Conservation (phyloP, 257 asterid genomes). For the Plantago ovata region DNA sequence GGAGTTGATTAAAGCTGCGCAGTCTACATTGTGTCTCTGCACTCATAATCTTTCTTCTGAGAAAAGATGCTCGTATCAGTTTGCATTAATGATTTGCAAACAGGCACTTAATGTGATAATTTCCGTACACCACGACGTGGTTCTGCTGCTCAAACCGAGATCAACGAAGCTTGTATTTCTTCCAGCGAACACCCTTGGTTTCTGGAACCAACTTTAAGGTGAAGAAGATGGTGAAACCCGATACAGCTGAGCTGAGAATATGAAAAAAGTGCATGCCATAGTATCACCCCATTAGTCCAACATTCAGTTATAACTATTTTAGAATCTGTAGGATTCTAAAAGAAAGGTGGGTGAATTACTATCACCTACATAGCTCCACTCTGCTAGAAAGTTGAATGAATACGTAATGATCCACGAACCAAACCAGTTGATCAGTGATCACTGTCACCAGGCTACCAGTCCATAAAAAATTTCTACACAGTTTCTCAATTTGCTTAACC, state of each 20-base stretch:
- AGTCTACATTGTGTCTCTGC: no score
- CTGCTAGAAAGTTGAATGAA: slow-evolving; percentile 63
- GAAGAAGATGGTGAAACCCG: slow-evolving; percentile 61
- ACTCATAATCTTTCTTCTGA: no score
- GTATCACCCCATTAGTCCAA: not conserved
- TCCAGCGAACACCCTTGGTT: slow-evolving; percentile 74
- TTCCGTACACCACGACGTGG: not conserved
- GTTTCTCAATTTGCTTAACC: no score
- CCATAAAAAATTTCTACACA: no score
- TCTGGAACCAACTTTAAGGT: slow-evolving; percentile 66
- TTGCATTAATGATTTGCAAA: no score
- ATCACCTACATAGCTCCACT: slow-evolving; percentile 80
- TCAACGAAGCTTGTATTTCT: slow-evolving; percentile 74
- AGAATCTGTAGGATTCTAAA: not conserved
- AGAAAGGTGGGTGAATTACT: not conserved
- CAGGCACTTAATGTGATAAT: not conserved
- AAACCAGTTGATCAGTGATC: slow-evolving; percentile 72
- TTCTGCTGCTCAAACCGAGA: slow-evolving; percentile 27
- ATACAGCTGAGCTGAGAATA: slow-evolving; percentile 50
- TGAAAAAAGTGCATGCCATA: slow-evolving; percentile 64
- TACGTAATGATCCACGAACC: slow-evolving; percentile 81
- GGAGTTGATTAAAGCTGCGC: no score
- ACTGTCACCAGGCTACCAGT: slow-evolving; percentile 87
- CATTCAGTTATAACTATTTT: not conserved
- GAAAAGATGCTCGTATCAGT: no score